These are phyloP conservation scores for Auxenochlorella protothecoides DNA, from an alignment of 139 green algal species.

Conservation along the genomic window DNA sequence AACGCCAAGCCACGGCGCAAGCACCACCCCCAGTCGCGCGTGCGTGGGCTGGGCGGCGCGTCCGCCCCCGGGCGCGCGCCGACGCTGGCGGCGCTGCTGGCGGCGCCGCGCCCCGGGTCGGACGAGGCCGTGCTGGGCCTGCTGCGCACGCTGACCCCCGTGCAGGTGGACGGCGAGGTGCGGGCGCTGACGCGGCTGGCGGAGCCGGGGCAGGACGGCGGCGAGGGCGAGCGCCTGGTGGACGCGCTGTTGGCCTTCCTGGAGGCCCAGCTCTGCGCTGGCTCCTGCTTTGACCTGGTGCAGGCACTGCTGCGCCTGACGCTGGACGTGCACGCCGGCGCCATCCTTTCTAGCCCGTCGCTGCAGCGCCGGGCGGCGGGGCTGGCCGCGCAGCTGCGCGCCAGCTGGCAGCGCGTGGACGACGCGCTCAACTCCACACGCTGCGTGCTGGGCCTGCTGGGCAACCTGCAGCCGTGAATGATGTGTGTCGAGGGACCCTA, in stretches of 20 bases:
- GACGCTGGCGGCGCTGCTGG: constrained; percentile 11
- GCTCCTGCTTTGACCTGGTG: constrained; percentile 70
- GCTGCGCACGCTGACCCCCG: constrained; percentile 37
- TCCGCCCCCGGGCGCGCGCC: neutral
- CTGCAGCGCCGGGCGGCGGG: neutral
- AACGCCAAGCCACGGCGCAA: neutral
- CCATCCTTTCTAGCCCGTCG: constrained; percentile 30
- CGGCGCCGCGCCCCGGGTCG: constrained; percentile 11
- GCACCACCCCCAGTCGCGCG: neutral
- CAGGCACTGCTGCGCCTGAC: constrained; percentile 44
- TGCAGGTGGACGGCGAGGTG: constrained; percentile 60
- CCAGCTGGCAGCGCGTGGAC: constrained; percentile 56
- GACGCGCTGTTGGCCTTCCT: constrained; percentile 55
- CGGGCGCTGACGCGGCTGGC: constrained; percentile 3
- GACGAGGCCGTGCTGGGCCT: constrained; percentile 37
- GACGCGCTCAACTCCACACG: constrained; percentile 44
- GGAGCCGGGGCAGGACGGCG: constrained; percentile 16
- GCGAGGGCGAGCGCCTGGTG: constrained; percentile 41
- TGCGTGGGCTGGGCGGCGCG: neutral
- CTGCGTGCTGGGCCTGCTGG: constrained; percentile 70
- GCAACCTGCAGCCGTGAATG: constrained; percentile 37
- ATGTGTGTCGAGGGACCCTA: too few relatives aligned
- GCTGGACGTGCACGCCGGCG: constrained; percentile 52
- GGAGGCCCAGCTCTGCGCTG: constrained; percentile 27
- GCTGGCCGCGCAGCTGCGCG: constrained; percentile 29